Evolutionary conservation across 148 eudicot genomes (phyloP), one percentile per base, ranked within the genome.

Genomic region (Oxyria digyna): DNA sequence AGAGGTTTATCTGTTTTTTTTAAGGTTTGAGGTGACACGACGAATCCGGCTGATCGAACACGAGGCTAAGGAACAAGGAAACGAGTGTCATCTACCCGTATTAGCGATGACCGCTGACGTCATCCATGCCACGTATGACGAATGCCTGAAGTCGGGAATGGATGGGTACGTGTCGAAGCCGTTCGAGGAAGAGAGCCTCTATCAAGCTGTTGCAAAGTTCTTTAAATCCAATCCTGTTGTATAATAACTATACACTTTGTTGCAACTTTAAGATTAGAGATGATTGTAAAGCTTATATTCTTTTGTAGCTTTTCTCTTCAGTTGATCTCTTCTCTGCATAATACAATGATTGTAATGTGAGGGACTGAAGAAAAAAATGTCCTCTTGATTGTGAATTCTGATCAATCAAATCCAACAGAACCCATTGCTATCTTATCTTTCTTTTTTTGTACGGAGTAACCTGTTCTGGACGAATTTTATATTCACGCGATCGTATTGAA

Each of bases 71-170:
- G 49, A 73, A 20, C 62, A 64, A 45, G 31, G 4, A 27, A 78
- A 74, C 67, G 62, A 46, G 38, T 77, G 87, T 80, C 91, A 87
- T 68, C 27, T 87, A 62, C 91, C 91, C 5, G 82, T 87, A 59
- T 55, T 87, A 71, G 88, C 91, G 41, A 87, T 87, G 91, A 87
- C 91, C 0, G 91, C 91, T 6, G 91, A 87, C 54, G 91, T 87
- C 31, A 84, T 87, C 48, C 89, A 85, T 13, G 91, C 91, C 54
- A 87, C 91, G 0, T 78, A 71, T 10, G 91, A 87, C 4, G 75
- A 87, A 62, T 87, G 91, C 66, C 55, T 81, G 50, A 71, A 81
- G 67, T 78, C 79, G 6, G 91, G 91, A n/a, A 87, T 87, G 91
- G 91, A 87, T 42, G 91, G 91, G 9, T 85, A 85, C 52, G 91